Evolutionary conservation across 2,329 filamentous ascomycete species (phyloP).

Genomic region (Aspergillus fructus): DNA sequence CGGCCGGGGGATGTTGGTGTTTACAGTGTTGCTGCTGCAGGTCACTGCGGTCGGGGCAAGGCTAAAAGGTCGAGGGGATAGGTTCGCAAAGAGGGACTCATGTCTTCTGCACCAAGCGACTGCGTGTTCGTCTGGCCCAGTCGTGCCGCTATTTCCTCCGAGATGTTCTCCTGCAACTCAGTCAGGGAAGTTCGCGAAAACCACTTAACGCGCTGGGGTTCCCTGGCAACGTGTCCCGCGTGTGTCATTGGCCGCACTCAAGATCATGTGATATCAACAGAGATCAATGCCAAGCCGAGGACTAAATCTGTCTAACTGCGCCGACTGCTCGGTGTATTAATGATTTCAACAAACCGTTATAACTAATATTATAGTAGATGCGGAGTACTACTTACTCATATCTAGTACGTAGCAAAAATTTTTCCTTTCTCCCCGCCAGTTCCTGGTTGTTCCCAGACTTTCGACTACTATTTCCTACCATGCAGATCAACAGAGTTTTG

Average conservation of each 20-base stretch:
- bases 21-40: slow-evolving; percentile 20
- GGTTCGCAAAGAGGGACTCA: slow-evolving; percentile 13
- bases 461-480: too few relatives aligned
- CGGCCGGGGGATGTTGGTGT: not conserved
- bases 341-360: too few relatives aligned
- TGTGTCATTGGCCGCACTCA: not conserved
- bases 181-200: slow-evolving; percentile 9
- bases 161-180: not conserved
- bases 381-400: too few relatives aligned
- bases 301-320: too few relatives aligned
- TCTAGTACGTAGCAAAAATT: too few relatives aligned
- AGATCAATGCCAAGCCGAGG: too few relatives aligned
- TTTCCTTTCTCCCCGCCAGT: too few relatives aligned
- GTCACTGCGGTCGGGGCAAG: slow-evolving; percentile 23
- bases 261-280: not conserved
- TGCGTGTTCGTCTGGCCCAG: not conserved
- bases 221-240: slow-evolving; percentile 19
- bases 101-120: slow-evolving; percentile 14
- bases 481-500: too few relatives aligned
- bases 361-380: too few relatives aligned
- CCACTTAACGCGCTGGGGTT: slow-evolving; percentile 23
- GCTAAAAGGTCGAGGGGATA: slow-evolving; percentile 9
- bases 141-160: not conserved
- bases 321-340: too few relatives aligned
- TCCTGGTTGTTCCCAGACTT: too few relatives aligned